A percentile compares a stretch with the other conserved stretches of the same genome.
Conservation (phyloP, 1,284 basidiomycete species). For the Puccinia polysora region DNA sequence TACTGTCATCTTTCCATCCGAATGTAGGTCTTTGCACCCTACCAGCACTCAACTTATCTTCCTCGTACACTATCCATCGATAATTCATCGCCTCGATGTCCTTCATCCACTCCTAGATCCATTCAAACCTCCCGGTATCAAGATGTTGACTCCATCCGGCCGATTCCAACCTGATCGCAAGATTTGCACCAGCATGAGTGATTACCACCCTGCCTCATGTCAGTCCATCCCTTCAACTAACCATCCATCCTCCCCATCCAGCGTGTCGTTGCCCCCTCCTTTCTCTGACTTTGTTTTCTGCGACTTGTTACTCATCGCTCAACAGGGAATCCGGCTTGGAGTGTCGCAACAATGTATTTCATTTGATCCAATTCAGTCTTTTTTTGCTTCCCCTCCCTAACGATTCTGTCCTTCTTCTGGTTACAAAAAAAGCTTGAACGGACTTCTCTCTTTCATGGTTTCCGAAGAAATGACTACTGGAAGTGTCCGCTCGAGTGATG, state of each 20-base stretch:
- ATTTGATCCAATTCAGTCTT: too few species aligned
- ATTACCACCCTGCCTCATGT: conserved; percentile 82
- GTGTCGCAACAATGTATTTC: conserved; percentile 87
- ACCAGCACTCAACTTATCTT: not conserved
- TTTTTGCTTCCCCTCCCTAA: not conserved
- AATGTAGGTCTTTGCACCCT: conserved; percentile 64
- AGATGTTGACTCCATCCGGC: conserved; percentile 92
- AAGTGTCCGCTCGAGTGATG: conserved; percentile 72
- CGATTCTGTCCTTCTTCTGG: conserved; percentile 52
- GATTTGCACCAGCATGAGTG: conserved; percentile 94
- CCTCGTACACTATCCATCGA: too few species aligned
- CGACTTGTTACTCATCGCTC: conserved; percentile 44
- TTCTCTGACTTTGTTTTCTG: conserved; percentile 38
- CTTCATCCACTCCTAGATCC: conserved; percentile 24
- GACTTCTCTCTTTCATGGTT: conserved; percentile 89
- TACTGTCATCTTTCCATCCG: conserved; percentile 78
- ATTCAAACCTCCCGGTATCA: conserved; percentile 71
- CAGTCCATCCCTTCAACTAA: conserved; percentile 54
- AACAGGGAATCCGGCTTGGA: conserved; percentile 88
- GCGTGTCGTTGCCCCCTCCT: too few species aligned
- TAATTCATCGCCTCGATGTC: not conserved
- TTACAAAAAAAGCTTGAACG: conserved; percentile 71
- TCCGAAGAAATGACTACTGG: conserved; percentile 95
- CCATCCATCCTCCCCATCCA: too few species aligned
- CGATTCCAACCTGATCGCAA: conserved; percentile 88